Evolutionary conservation across 2,329 filamentous ascomycete genomes (phyloP).

Genomic region (Pseudocercospora musae): DNA sequence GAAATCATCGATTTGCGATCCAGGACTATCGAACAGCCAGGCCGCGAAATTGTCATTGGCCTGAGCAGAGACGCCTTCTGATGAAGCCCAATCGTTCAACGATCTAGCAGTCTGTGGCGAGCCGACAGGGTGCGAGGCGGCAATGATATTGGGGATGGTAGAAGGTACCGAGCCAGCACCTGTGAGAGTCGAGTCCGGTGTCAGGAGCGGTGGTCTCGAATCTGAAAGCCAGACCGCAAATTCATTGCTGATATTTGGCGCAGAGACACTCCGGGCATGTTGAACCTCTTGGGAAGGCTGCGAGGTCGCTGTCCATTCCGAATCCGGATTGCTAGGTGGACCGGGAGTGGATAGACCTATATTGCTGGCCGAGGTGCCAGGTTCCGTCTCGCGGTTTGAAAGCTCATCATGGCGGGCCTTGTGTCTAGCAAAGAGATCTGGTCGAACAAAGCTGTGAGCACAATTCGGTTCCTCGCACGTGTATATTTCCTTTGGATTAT

Average conservation of each 20-base stretch:
- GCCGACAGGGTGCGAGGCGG: background rate
- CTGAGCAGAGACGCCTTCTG: slow-evolving; percentile 9
- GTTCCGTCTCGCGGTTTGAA: slow-evolving; percentile 56
- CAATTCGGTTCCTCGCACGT: slow-evolving; percentile 86
- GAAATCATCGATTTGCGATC: slow-evolving; percentile 26
- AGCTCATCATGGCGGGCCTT: slow-evolving; percentile 40
- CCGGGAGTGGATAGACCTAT: background rate
- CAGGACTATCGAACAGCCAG: slow-evolving; percentile 31
- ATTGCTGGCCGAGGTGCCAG: background rate
- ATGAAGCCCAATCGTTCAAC: background rate
- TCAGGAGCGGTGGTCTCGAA: slow-evolving; percentile 7
- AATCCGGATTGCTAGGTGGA: background rate
- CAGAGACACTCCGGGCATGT: background rate
- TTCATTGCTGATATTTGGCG: background rate
- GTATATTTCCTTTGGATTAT: slow-evolving; percentile 89
- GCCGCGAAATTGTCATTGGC: slow-evolving; percentile 27
- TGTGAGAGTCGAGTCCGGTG: slow-evolving; percentile 5
- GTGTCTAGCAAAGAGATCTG: slow-evolving; percentile 74
- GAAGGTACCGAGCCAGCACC: background rate
- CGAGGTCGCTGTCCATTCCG: background rate
- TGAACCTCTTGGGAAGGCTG: background rate
- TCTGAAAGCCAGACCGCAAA: slow-evolving; percentile 1
- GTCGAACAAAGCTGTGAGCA: slow-evolving; percentile 83
- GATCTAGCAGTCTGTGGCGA: background rate
- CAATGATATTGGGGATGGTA: background rate